These are phyloP conservation scores for Podospora didyma DNA, from an alignment of 495 filamentous ascomycete genomes.

Conservation along the genomic window DNA sequence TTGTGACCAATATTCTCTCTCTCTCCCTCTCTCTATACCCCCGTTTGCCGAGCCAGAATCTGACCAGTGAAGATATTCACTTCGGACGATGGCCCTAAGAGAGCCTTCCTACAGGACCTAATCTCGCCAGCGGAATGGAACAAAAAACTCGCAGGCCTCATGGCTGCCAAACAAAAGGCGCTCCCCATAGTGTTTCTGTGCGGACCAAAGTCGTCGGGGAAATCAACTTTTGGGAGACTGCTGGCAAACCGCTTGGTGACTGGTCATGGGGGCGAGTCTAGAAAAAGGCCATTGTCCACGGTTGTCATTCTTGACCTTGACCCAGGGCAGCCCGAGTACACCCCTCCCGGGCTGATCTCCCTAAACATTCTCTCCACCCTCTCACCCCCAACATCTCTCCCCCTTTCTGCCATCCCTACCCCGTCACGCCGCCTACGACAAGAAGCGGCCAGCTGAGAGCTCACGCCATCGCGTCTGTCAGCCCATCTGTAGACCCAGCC, in stretches of 20 bases:
- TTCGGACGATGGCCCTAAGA: constrained; percentile 41
- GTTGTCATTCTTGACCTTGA: constrained; percentile 77
- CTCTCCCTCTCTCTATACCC: too few species aligned
- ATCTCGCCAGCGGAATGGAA: constrained; percentile 66
- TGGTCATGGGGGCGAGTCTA: constrained; percentile 20
- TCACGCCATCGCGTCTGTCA: constrained; percentile 69
- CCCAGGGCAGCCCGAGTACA: constrained; percentile 79
- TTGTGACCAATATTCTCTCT: not conserved
- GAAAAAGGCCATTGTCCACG: constrained; percentile 19
- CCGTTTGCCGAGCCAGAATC: not conserved
- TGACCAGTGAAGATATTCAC: constrained; percentile 42
- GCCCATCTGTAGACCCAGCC: constrained; percentile 64
- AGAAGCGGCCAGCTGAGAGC: constrained; percentile 42
- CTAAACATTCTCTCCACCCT: constrained; percentile 55
- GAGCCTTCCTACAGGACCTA: constrained; percentile 52
- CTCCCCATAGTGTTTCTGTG: constrained; percentile 55
- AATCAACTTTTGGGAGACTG: constrained; percentile 79
- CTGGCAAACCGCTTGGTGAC: constrained; percentile 72
- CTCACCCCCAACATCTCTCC: constrained; percentile 61
- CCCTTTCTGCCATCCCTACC: constrained; percentile 68
- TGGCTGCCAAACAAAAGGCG: constrained; percentile 37
- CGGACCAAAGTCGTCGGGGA: constrained; percentile 80
- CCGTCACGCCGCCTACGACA: constrained; percentile 9
- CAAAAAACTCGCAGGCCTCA: constrained; percentile 35
- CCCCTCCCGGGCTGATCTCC: constrained; percentile 70